Base-by-base conservation (phyloP, 306 rosid species). In the Prunus davidiana region DNA sequence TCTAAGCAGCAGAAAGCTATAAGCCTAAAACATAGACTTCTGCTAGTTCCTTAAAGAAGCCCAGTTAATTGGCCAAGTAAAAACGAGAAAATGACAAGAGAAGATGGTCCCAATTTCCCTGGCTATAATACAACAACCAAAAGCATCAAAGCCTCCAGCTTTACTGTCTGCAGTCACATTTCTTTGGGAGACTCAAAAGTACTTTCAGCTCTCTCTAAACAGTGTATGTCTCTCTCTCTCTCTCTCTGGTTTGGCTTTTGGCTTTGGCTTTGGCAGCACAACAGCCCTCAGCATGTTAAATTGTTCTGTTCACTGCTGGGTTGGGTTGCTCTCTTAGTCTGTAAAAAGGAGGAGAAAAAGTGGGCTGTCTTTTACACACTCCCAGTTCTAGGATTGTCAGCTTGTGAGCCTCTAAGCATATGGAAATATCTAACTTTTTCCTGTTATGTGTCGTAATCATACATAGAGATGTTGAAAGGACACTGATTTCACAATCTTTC, bases 371-470 rank as follows among this genome's bases (percentile, higher is more conserved):
- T 92, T 90, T 88, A 79, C 91, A 76, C 96, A 90, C 91, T 92
- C 84, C 76, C 91, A 85, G 90, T 92, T 92, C 90, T 85, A 87
- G 80, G 83, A 85, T 85, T 82, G 93, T 88, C 96, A 87, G 90
- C 86, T 87, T 84, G 77, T 78, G 81, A 88, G 71, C 67, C 89
- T 74, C 79, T 76, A 74, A 63, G 45, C 77, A 80, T 60, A 43
- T 54, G 76, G 69, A 85, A 78, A 87, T 81, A 87, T 84, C 84
- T 63, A 81, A 50, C 84, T 57, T 69, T 74, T 85, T 84, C 74
- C 27, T 61, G 78, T 79, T 79, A 64, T 73, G 78, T 79, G 47
- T 69, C 78, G 85, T 71, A 77, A 67, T 78, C 86, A 67, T 80
- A 82, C 62, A 75, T 61, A 62, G 80, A 86, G 97, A 91, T 76